Conservation (phyloP, 257 asterid species). For the Solanum verrucosum region DNA sequence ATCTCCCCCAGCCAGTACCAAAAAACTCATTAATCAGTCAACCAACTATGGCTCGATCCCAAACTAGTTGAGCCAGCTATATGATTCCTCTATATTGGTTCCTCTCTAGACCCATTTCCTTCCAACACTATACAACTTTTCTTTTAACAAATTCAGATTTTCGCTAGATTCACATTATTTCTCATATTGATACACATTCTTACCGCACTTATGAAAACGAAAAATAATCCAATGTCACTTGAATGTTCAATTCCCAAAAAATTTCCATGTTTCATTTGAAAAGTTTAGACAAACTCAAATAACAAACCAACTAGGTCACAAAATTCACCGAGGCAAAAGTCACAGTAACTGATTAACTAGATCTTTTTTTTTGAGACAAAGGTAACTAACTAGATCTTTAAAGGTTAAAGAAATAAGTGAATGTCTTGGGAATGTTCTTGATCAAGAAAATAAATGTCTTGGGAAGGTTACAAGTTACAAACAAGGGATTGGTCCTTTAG, state of each 20-base stretch:
- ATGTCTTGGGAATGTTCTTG: not conserved
- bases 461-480: not conserved
- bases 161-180: not conserved
- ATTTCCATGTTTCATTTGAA: not conserved
- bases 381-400: not conserved
- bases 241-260: not conserved
- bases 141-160: not conserved
- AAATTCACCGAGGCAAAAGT: not conserved
- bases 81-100: not conserved
- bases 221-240: not conserved
- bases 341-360: not conserved
- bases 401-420: not conserved
- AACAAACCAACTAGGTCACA: not conserved
- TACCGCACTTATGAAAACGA: not conserved
- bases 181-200: not conserved
- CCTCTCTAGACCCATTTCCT: not conserved
- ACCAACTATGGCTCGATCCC: not conserved
- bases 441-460: not conserved
- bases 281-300: not conserved
- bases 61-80: not conserved
- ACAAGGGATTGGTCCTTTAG: not conserved
- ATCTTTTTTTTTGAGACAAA: not conserved
- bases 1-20: not conserved
- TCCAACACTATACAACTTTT: not conserved
- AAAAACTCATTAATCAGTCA: not conserved